Evolutionary conservation across 202 grass and related monocot genomes (phyloP).

Genomic region (Brachypodium distachyon): DNA sequence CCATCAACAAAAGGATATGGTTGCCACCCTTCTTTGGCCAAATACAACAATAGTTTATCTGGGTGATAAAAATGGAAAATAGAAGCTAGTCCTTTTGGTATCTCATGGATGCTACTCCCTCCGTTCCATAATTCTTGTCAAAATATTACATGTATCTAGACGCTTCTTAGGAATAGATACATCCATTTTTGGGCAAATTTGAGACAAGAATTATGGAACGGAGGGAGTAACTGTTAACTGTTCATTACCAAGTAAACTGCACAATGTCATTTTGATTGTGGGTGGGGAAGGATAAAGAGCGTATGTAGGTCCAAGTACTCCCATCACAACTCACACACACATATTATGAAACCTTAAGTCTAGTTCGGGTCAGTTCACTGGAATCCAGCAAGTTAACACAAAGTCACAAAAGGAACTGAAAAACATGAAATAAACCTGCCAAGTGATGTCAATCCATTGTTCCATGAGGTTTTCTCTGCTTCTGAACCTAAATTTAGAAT

Average conservation of each 20-base stretch:
- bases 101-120: background rate
- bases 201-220: no score
- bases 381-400: slow-evolving; percentile 6
- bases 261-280: background rate
- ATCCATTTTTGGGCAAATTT: no score
- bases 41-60: background rate
- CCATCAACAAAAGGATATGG: background rate
- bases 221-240: background rate
- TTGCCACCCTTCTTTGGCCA: background rate
- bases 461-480: slow-evolving; percentile 58
- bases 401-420: background rate
- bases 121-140: no score
- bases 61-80: background rate
- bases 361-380: background rate
- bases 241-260: background rate
- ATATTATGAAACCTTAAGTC: background rate
- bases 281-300: background rate
- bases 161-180: no score
- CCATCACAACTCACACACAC: background rate
- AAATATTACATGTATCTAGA: no score
- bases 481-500: slow-evolving; percentile 46
- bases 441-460: slow-evolving; percentile 64
- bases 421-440: slow-evolving; percentile 49
- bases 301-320: background rate
- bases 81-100: background rate